These are phyloP conservation scores for Ophiostoma populinum DNA, from an alignment of 2,329 filamentous ascomycete species.

Conservation along the genomic window DNA sequence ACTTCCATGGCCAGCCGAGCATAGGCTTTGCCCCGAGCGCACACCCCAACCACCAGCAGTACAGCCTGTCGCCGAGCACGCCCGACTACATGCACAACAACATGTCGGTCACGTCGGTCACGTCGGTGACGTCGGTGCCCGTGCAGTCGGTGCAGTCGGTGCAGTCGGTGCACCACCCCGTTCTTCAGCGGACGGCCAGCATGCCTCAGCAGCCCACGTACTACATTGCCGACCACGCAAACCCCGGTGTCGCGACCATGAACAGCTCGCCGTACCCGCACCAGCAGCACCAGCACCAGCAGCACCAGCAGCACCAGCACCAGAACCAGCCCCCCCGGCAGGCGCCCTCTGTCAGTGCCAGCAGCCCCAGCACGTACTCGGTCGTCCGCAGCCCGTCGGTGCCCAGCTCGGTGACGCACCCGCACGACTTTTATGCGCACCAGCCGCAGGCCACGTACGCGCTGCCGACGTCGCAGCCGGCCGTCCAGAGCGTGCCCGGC, in stretches of 20 bases:
- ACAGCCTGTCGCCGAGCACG: background rate
- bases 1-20: constrained; percentile 33
- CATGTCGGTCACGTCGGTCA: constrained; percentile 17
- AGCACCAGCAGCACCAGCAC: background rate
- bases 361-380: no score
- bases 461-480: constrained; percentile 21
- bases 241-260: constrained; percentile 40
- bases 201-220: constrained; percentile 27
- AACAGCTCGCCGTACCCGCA: constrained; percentile 30
- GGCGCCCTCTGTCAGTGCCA: no score
- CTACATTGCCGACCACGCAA: constrained; percentile 44
- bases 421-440: no score
- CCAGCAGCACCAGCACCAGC: constrained; percentile 14
- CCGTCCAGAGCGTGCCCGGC: constrained; percentile 19
- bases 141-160: no score
- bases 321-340: background rate
- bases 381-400: no score
- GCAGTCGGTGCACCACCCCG: constrained; percentile 16
- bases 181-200: constrained; percentile 31
- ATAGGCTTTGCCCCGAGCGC: constrained; percentile 23
- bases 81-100: constrained; percentile 33
- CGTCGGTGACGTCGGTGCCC: no score
- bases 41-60: constrained; percentile 18
- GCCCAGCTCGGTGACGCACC: no score
- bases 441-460: background rate